These are phyloP conservation scores for Cystobasidium sp. DNA, from an alignment of 1,284 basidiomycete species.

Conservation along the genomic window DNA sequence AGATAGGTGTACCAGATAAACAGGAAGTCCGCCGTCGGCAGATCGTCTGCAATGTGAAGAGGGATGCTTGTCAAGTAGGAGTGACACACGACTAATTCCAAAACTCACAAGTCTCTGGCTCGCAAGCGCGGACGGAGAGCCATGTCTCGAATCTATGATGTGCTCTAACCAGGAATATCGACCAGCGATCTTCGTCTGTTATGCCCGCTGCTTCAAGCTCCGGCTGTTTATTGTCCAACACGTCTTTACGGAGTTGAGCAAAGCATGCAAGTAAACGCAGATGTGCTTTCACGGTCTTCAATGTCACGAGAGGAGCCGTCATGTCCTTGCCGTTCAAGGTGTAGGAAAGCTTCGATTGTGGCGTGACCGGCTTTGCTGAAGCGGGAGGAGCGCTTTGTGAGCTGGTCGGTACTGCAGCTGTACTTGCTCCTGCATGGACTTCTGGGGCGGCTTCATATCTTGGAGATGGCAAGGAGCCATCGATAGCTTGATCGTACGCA, in stretches of 20 bases:
- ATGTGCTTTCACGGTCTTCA: constrained; percentile 30
- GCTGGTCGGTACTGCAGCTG: not conserved
- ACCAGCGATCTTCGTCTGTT: constrained; percentile 32
- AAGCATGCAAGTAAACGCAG: constrained; percentile 25
- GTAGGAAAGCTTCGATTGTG: constrained; percentile 18
- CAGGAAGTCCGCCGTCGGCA: constrained; percentile 31
- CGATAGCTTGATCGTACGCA: not conserved
- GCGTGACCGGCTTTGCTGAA: not conserved
- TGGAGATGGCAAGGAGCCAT: constrained; percentile 16
- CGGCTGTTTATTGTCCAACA: constrained; percentile 13
- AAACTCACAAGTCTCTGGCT: constrained; percentile 33
- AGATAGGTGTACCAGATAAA: constrained; percentile 41
- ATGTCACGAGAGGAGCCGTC: constrained; percentile 21
- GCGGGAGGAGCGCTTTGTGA: not conserved
- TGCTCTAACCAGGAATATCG: constrained; percentile 29
- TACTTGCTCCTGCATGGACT: not conserved
- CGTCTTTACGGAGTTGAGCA: constrained; percentile 20
- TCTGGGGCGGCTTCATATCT: constrained; percentile 11
- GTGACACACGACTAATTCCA: not conserved
- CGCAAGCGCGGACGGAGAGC: constrained; percentile 25
- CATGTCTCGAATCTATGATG: constrained; percentile 29
- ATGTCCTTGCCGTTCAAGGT: constrained; percentile 28
- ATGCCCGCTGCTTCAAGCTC: constrained; percentile 26
- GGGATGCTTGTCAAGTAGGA: not conserved
- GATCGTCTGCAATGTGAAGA: constrained; percentile 11